A percentile compares a stretch with the other conserved stretches of the same genome.
Evolutionary conservation across 257 asterid species (phyloP).

Genomic region (Oldenlandia corymbosa): DNA sequence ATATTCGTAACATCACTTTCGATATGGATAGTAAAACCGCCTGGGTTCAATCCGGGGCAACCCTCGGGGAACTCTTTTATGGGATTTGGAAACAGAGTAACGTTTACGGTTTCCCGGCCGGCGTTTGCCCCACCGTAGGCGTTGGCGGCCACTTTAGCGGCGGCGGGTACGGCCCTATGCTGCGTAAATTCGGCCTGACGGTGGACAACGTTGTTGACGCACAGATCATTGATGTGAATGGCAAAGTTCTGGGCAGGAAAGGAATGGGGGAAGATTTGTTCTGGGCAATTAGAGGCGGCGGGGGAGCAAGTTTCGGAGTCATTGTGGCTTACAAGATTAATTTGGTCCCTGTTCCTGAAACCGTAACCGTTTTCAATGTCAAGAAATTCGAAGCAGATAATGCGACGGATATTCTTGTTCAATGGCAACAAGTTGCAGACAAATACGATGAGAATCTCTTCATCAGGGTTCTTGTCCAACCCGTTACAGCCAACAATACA

Average conservation of each 20-base stretch:
- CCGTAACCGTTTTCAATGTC: background rate
- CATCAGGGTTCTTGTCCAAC: slow-evolving; percentile 17
- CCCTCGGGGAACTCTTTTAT: slow-evolving; percentile 34
- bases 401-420: background rate
- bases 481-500: background rate
- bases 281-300: too few relatives aligned
- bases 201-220: too few relatives aligned
- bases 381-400: background rate
- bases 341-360: slow-evolving; percentile 4
- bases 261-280: too few relatives aligned
- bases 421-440: slow-evolving; percentile 12
- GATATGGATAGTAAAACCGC: slow-evolving; percentile 17
- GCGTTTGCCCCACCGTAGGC: slow-evolving; percentile 38
- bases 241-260: too few relatives aligned
- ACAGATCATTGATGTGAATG: too few relatives aligned
- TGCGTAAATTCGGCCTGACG: slow-evolving; percentile 24
- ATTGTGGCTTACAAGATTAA: slow-evolving; percentile 11
- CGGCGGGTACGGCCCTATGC: slow-evolving; percentile 14
- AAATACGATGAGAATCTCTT: slow-evolving; percentile 18
- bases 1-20: slow-evolving; percentile 23
- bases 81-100: slow-evolving; percentile 30
- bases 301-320: slow-evolving; percentile 17
- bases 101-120: slow-evolving; percentile 32
- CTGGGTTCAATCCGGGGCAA: slow-evolving; percentile 38
- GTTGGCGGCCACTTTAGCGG: slow-evolving; percentile 23